phyloP scores from a whole-genome alignment of 192 early-diverging fungal species.

The Lobosporangium transversale region DNA sequence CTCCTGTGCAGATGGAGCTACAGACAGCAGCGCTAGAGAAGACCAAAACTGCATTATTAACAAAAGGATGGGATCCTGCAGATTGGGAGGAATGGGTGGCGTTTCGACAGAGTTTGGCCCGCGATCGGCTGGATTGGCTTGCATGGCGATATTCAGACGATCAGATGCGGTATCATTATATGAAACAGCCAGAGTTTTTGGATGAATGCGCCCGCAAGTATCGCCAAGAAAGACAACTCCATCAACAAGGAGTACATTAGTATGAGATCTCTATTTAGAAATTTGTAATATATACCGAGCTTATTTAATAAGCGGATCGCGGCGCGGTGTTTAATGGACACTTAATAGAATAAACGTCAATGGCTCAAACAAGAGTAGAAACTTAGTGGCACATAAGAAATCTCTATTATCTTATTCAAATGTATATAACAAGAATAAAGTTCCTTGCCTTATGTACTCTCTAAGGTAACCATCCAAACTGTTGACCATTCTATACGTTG shows the following conservation, averaged over 20 bases:
- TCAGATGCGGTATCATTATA: conserved; percentile 45
- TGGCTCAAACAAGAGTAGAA: too few relatives aligned
- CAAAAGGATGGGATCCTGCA: conserved; percentile 37
- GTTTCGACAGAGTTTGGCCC: conserved; percentile 31
- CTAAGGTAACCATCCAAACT: too few relatives aligned
- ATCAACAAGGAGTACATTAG: neutral
- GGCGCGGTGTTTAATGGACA: too few relatives aligned
- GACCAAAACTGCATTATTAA: conserved; percentile 36
- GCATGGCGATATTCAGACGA: conserved; percentile 43
- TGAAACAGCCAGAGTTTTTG: conserved; percentile 32
- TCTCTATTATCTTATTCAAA: too few relatives aligned
- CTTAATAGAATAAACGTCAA: too few relatives aligned
- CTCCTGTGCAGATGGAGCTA: conserved; percentile 10
- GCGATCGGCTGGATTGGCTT: conserved; percentile 25
- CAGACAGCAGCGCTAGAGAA: conserved; percentile 25
- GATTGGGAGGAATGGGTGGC: conserved; percentile 51
- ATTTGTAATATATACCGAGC: too few relatives aligned
- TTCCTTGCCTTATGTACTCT: too few relatives aligned
- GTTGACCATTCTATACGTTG: too few relatives aligned
- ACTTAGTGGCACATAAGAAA: too few relatives aligned
- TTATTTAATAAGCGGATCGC: too few relatives aligned
- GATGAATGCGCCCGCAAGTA: conserved; percentile 15
- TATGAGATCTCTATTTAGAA: too few relatives aligned
- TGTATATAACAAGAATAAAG: too few relatives aligned
- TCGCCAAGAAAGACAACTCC: neutral